phyloP scores from a whole-genome alignment of 148 eudicot species.

The Beta vulgaris region DNA sequence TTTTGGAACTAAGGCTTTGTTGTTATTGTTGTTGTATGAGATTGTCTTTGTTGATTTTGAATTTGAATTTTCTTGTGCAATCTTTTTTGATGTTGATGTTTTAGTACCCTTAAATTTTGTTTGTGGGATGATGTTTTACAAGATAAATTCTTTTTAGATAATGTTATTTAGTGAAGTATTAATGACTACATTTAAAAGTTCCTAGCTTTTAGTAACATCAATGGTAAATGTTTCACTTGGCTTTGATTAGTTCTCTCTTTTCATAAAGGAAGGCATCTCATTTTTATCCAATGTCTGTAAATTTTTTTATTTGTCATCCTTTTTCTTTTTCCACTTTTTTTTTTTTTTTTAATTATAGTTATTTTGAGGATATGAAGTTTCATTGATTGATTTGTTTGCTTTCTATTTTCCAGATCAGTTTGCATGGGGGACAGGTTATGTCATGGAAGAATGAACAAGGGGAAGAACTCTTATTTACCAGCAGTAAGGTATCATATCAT shows the following conservation, averaged over 20 bases:
- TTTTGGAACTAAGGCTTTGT: not conserved
- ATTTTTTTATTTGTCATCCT: not conserved
- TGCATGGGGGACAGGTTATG: slow-evolving; percentile 81
- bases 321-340: not conserved
- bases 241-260: not conserved
- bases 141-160: slow-evolving; percentile 1
- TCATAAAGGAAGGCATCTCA: not conserved
- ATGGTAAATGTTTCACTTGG: not conserved
- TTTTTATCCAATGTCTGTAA: slow-evolving; percentile 1
- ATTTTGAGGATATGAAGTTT: not conserved
- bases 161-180: not conserved
- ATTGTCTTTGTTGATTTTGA: not conserved
- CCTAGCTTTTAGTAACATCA: not conserved
- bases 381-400: slow-evolving; percentile 10
- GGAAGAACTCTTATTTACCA: slow-evolving; percentile 86
- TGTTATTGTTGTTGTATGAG: not conserved
- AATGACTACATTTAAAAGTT: not conserved
- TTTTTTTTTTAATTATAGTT: not conserved
- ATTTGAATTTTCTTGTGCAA: not conserved
- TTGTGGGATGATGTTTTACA: not conserved
- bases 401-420: slow-evolving; percentile 53
- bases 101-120: no score
- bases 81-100: slow-evolving; percentile 3
- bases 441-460: slow-evolving; percentile 90
- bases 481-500: slow-evolving; percentile 57